phyloP scores from a whole-genome alignment of 176 grass and related monocot genomes.

The Cenchrus americanus region DNA sequence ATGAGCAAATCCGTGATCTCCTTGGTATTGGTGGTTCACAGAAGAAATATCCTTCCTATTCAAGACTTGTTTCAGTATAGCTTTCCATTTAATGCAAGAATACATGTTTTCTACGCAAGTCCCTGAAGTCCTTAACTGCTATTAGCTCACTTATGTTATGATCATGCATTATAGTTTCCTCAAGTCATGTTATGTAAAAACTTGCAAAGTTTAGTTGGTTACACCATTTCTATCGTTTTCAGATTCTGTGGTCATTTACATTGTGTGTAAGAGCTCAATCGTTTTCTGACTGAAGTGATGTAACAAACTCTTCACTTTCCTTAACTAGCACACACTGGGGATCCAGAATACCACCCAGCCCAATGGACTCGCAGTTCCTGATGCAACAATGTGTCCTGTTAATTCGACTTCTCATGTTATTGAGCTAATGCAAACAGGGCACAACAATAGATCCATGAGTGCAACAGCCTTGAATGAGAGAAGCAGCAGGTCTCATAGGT shows the following conservation, averaged over 20 bases:
- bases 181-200: slow-evolving; percentile 20
- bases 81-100: background rate
- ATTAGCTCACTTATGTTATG: slow-evolving; percentile 1
- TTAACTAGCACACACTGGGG: slow-evolving; percentile 78
- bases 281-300: slow-evolving; percentile 19
- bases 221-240: slow-evolving; percentile 2
- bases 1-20: slow-evolving; percentile 92
- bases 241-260: slow-evolving; percentile 6
- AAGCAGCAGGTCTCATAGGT: slow-evolving; percentile 96
- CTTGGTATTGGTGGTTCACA: slow-evolving; percentile 62
- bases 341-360: slow-evolving; percentile 77
- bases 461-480: slow-evolving; percentile 92
- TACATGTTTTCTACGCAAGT: slow-evolving; percentile 21
- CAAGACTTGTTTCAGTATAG: slow-evolving; percentile 29
- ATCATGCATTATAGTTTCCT: slow-evolving; percentile 4
- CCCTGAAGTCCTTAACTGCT: background rate
- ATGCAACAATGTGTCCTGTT: slow-evolving; percentile 77
- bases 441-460: slow-evolving; percentile 72
- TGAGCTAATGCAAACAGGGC: slow-evolving; percentile 77
- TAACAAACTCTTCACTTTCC: slow-evolving; percentile 32
- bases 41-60: slow-evolving; percentile 90
- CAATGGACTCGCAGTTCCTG: slow-evolving; percentile 81
- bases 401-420: slow-evolving; percentile 82
- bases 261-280: slow-evolving; percentile 28
- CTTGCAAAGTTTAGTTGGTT: background rate